phyloP scores from a whole-genome alignment of 345 rosid genomes.

The Eucalyptus pauciflora region DNA sequence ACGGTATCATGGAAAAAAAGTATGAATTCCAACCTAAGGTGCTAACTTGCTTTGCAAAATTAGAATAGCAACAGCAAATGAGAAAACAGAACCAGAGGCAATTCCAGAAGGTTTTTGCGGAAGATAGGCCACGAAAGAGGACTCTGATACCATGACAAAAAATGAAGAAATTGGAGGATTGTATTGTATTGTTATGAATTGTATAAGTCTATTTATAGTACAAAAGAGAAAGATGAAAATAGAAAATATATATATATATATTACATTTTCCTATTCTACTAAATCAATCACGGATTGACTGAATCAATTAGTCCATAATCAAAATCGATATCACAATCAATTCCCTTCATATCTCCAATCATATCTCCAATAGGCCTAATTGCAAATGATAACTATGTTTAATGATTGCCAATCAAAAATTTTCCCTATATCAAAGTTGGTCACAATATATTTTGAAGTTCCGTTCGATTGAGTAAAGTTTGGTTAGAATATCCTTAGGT shows the following conservation, averaged over 20 bases:
- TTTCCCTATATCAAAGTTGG: not conserved
- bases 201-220: not conserved
- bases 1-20: not conserved
- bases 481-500: not conserved
- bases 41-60: not conserved
- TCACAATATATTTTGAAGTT: not conserved
- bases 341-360: not conserved
- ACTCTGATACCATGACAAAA: not conserved
- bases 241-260: no score
- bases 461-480: not conserved
- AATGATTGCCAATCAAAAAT: not conserved
- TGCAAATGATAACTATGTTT: not conserved
- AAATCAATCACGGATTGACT: not conserved
- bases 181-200: no score
- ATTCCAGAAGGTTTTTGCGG: rapidly evolving
- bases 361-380: not conserved
- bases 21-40: not conserved
- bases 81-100: not conserved
- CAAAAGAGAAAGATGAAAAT: not conserved
- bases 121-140: not conserved
- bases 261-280: not conserved
- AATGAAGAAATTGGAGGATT: not conserved
- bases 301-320: not conserved
- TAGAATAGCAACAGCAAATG: not conserved
- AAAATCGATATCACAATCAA: no score